phyloP scores from a whole-genome alignment of 176 grass and related monocot genomes.

The Cenchrus purpureus region DNA sequence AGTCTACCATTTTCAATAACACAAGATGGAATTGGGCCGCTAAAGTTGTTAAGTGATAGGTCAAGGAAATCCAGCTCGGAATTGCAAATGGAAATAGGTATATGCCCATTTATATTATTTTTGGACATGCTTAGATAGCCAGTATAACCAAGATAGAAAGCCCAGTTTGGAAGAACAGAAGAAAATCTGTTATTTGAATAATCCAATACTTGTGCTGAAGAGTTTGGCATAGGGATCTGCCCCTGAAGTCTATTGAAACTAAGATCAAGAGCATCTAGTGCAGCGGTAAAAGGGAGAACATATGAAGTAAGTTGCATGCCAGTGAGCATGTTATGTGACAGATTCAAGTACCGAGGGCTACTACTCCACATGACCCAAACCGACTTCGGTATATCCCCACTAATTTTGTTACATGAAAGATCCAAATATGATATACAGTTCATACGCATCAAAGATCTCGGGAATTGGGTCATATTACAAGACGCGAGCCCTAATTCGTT shows the following conservation, averaged over 20 bases:
- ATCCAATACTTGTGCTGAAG: not conserved
- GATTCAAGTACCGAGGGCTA: not conserved
- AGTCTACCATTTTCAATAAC: not conserved
- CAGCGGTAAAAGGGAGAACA: not conserved
- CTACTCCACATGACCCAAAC: not conserved
- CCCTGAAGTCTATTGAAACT: constrained; percentile 30
- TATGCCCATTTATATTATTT: constrained; percentile 25
- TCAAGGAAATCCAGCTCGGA: not conserved
- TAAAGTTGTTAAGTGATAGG: constrained; percentile 43
- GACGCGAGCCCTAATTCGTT: not conserved
- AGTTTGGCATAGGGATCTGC: not conserved
- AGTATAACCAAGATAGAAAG: not conserved
- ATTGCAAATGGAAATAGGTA: constrained; percentile 31
- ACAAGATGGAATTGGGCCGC: constrained; percentile 24
- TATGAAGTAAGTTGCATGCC: not conserved
- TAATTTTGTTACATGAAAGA: constrained; percentile 37
- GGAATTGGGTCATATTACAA: constrained; percentile 33
- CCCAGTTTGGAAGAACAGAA: not conserved
- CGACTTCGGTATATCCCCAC: constrained; percentile 27
- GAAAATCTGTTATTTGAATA: constrained; percentile 13
- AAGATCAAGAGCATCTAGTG: not conserved
- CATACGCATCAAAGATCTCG: not conserved
- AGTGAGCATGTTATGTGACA: constrained; percentile 29
- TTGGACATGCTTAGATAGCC: not conserved
- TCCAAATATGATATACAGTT: not conserved